A percentile compares a stretch with the other conserved stretches of the same genome.
Conservation (phyloP, 2,329 filamentous ascomycete species). For the Nannizziopsis barbatae region DNA sequence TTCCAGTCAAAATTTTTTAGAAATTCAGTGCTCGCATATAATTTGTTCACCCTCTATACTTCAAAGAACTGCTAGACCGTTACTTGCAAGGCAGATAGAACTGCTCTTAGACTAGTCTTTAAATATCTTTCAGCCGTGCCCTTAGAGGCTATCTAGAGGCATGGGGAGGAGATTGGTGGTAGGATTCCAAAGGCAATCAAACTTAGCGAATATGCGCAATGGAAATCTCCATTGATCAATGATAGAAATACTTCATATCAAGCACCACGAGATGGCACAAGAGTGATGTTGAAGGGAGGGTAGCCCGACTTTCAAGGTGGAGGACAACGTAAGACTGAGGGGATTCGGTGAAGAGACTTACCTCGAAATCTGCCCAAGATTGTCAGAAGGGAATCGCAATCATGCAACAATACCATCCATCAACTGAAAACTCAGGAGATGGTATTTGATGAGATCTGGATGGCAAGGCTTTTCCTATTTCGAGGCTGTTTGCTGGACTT, state of each 20-base stretch:
- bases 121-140: no score
- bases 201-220: no score
- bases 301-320: constrained; percentile 12
- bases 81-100: no score
- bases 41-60: no score
- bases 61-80: no score
- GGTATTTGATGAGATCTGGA: constrained; percentile 6
- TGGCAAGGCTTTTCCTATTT: constrained; percentile 6
- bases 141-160: no score
- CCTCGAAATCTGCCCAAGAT: background rate
- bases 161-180: no score
- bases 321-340: constrained; percentile 26
- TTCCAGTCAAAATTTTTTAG: no score
- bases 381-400: constrained; percentile 28
- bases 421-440: background rate
- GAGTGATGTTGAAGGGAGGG: background rate
- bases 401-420: constrained; percentile 16
- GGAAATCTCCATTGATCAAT: no score
- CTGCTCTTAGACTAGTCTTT: no score
- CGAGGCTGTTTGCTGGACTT: constrained; percentile 9
- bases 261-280: background rate
- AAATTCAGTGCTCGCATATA: no score
- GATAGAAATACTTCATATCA: background rate
- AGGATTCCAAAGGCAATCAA: no score
- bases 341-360: constrained; percentile 19